Base-by-base conservation (phyloP, 2,329 filamentous ascomycete genomes). In the Calonectria pseudoturangicola region DNA sequence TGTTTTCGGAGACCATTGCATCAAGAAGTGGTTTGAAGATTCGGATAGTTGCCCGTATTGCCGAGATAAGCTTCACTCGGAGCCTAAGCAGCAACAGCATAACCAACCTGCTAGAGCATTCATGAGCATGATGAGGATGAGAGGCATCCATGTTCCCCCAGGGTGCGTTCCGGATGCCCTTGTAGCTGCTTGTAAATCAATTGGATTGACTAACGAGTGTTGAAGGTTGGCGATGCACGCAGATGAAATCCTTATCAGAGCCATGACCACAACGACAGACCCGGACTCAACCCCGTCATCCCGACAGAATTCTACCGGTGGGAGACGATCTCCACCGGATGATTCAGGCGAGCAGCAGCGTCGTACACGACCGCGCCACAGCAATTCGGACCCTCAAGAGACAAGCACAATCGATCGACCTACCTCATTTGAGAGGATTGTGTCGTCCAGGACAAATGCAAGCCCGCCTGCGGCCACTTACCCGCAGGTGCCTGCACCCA, bases 11-110 rank as follows among this genome's bases (percentile, higher is more conserved):
- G 87, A 92, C 69, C 86, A 89, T 75, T 93, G 91, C 80, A 91
- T 93, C 74, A 91, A 89, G 80, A 92, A 90, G 75, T 93, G 91
- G 91, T 88, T 93, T 50, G 86, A 90, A 66, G 89, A 92, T 56
- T 89, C 89, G 2, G 88, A 91, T 75, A 91, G 86, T 68, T 93
- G 91, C 75, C 91, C 91, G 0, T 92, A 92, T 77, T 93, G 91
- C 80, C 88, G 91, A 30, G 88, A 91, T 74, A 91, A 91, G 76
- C 84, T 93, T 28, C 89, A 87, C 3, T 89, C 89, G 2, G 88
- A 91, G 71, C 78, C 80, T 9, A 83, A 81, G 68, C 73, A 75
- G 2, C 33, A 64, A 33, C 50, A 33, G 8, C 54, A 58, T 65
- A 15, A 56, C 64, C 54, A 58, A 13, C 77, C 80, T 8, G 71